Evolutionary conservation across 1,284 basidiomycete genomes (phyloP).

Genomic region (Rhodotorula sp.): DNA sequence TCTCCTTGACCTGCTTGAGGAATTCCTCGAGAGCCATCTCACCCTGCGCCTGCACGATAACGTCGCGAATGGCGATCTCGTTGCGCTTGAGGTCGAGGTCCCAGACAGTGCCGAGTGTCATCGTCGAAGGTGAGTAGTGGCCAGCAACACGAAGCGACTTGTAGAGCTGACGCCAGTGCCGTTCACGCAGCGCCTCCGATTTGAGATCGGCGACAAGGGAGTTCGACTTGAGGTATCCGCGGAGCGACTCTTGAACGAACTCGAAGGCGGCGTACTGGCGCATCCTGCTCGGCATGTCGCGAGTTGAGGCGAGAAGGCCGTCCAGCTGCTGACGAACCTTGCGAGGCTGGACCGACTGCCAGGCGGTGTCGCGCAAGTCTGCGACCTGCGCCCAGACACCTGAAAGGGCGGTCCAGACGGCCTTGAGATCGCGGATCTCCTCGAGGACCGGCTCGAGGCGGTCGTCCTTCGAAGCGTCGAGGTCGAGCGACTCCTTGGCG

Average conservation of each 20-base stretch:
- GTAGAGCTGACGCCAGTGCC: constrained; percentile 98
- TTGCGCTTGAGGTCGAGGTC: constrained; percentile 95
- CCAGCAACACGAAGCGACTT: constrained; percentile 66
- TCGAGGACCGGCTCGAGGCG: constrained; percentile 90
- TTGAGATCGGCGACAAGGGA: constrained; percentile 86
- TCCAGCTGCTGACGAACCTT: constrained; percentile 95
- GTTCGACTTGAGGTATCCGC: constrained; percentile 84
- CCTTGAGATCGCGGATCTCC: constrained; percentile 92
- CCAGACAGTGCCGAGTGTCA: constrained; percentile 96
- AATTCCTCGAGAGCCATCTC: constrained; percentile 61
- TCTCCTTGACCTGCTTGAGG: constrained; percentile 75
- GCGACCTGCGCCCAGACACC: constrained; percentile 93
- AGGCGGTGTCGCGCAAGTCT: constrained; percentile 82
- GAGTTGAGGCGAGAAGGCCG: constrained; percentile 79
- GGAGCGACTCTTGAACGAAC: constrained; percentile 89
- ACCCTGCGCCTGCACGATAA: constrained; percentile 96
- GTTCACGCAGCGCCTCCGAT: constrained; percentile 93
- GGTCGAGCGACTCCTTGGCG: constrained; percentile 93
- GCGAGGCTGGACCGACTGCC: constrained; percentile 86
- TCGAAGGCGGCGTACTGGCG: constrained; percentile 98
- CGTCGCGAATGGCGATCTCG: constrained; percentile 84
- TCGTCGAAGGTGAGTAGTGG: constrained; percentile 57
- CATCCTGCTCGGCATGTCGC: constrained; percentile 99
- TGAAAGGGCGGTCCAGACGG: constrained; percentile 97
- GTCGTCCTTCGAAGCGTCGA: constrained; percentile 85